Evolutionary conservation across 1,284 basidiomycete genomes (phyloP), one percentile per base, ranked within the genome.

Genomic region (Heterobasidion parviporum): DNA sequence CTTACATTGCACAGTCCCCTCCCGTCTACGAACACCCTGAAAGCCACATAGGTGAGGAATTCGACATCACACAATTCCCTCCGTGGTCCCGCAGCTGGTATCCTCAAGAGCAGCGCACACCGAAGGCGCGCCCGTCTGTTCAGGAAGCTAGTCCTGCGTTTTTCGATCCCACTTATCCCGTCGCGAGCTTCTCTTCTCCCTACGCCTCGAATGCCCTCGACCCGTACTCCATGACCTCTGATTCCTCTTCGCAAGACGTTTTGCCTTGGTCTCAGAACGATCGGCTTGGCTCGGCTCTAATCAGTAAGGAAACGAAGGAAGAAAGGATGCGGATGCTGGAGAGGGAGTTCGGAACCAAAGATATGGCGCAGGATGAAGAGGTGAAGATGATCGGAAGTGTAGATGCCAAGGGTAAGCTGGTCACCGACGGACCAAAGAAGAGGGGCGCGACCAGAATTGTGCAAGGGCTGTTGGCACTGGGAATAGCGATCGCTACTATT

Each of bases 311-410:
- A 10, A 68, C 80, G 50, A 86, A 85, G 64, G 80, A 83, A 66
- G 83, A 86, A 60, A 74, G 85, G 16, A 73, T 87, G 62, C 76
- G 83, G 4, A 85, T 87, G 82, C 73, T 88, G 8, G 81, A 87
- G 64, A 73, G 76, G 14, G 83, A 86, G 62, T 87, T 87, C 66
- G 69, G 79, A 4, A 62, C 62, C 20, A 66, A 65, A 55, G 57
- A 57, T 38, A 59, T 60, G 20, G 61, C 64, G 5, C 68, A 72
- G 51, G 68, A 60, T 9, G 72, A 70, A 46, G 66, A 76, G 41
- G 79, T 75, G 6, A 77, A 75, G 57, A 62, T 79, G 8, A 67
- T 86, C 9, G 85, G 85, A 1, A 79, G 80, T 41, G 80, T 84
- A 4, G 75, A 85, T 61, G 64, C 65, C 15, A 76, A 76, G 35